Base-by-base conservation (phyloP, 2,329 filamentous ascomycete species). In the Xenoacremonium recifei region DNA sequence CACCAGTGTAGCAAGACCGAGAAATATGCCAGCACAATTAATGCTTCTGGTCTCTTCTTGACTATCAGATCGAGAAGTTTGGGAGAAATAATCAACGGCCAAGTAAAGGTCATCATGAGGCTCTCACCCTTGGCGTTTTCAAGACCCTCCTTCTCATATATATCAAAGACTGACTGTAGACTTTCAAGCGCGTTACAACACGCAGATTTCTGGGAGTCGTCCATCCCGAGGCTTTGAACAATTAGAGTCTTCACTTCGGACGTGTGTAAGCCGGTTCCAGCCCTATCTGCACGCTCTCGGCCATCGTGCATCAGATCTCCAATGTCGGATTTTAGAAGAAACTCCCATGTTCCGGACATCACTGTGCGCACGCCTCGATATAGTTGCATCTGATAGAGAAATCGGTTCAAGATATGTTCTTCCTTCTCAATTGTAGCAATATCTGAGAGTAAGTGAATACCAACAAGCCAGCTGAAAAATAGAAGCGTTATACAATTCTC, bases 371-470 rank as follows among this genome's bases (percentile, higher is more conserved):
- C 15, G 9, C 39, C 39, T 6, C 39, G 39, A 30, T 35, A 40
- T 23, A 40, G 21, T 15, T 40, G 17, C 10, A 40, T n/a, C 17
- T 35, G 35, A 30, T 35, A 32, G 7, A 40, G 17, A 25, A 40
- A 40, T 4, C 27, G 16, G 6, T 17, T n/a, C 6, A 40, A 15
- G 13, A 21, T 31, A 12, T 31, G 31, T 10, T 27, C 10, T 11
- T 32, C 10, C 6, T 32, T 15, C 6, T 10, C 9, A 16, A 16
- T 6, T 11, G 29, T 16, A 10, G 9, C 15, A 6, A 32, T 62
- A 30, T 75, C 70, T 47, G 63, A 67, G 7, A 76, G 62, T 15
- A 67, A 61, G 32, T 73, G 69, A n/a, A 71, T 59, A 5, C 68
- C 64, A 1, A 69, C 46, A 15, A 62, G 29, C 5, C 59, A 52